A percentile compares a stretch with the other conserved stretches of the same genome.
phyloP scores from a whole-genome alignment of 768 basidiomycete genomes.

The Termitomyces eurrhizus region DNA sequence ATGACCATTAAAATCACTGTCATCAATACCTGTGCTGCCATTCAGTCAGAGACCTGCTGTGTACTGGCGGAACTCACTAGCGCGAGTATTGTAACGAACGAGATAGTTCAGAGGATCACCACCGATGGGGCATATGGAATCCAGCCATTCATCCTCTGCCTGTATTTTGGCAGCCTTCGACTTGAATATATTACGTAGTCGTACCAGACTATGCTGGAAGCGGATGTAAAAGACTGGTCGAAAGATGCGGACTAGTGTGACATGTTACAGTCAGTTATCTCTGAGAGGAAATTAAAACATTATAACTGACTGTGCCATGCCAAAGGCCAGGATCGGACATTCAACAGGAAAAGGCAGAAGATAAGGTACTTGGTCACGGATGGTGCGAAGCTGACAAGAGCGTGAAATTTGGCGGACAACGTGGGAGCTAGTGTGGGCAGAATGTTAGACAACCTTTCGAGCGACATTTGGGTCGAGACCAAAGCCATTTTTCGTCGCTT shows the following conservation, averaged over 20 bases:
- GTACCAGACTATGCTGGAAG: constrained; percentile 28
- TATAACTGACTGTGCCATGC: constrained; percentile 62
- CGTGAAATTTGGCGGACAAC: constrained; percentile 5
- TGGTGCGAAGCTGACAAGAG: constrained; percentile 13
- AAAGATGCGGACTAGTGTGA: constrained; percentile 47
- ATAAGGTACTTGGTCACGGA: constrained; percentile 35
- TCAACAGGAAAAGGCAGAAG: constrained; percentile 50
- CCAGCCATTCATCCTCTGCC: constrained; percentile 41
- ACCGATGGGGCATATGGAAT: constrained; percentile 50
- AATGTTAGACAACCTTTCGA: constrained; percentile 3
- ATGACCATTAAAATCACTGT: constrained; percentile 70
- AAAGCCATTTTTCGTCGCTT: constrained; percentile 4
- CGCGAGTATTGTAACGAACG: constrained; percentile 43
- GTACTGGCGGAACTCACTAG: constrained; percentile 44
- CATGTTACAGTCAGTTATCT: neutral
- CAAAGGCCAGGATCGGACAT: constrained; percentile 58
- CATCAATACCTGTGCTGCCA: constrained; percentile 51
- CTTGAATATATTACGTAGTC: constrained; percentile 33
- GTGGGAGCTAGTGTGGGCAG: neutral
- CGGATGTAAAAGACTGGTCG: constrained; percentile 37
- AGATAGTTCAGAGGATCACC: constrained; percentile 47
- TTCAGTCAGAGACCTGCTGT: neutral
- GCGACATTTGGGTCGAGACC: constrained; percentile 3
- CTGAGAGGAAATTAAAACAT: neutral
- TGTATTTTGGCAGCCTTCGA: constrained; percentile 26